phyloP scores from a whole-genome alignment of 2,329 filamentous ascomycete species.

The Leptodontidium sp. region DNA sequence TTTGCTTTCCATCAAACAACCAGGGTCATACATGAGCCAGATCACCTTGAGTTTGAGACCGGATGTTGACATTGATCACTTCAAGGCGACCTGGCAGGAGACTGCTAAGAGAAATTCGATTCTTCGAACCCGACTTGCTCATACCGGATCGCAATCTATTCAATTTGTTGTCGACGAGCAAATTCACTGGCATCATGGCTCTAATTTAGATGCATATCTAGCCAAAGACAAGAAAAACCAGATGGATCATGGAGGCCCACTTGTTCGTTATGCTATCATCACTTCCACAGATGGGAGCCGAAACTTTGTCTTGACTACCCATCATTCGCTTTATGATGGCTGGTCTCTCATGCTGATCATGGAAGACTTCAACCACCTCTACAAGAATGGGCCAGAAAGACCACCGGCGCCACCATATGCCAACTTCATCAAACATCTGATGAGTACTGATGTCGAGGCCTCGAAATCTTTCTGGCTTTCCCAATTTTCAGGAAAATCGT shows the following conservation, averaged over 20 bases:
- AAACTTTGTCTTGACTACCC: constrained; percentile 18
- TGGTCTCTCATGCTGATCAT: constrained; percentile 42
- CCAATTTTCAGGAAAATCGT: constrained; percentile 10
- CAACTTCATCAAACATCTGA: constrained; percentile 20
- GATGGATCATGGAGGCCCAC: constrained; percentile 9
- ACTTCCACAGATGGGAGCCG: background rate
- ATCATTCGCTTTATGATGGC: constrained; percentile 24
- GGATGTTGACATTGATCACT: constrained; percentile 15
- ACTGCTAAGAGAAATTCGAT: constrained; percentile 4
- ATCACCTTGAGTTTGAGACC: background rate
- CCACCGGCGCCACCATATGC: constrained; percentile 33
- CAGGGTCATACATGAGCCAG: constrained; percentile 14
- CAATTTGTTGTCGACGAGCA: constrained; percentile 12
- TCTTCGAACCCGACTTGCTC: constrained; percentile 11
- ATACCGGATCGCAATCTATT: background rate
- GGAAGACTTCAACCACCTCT: constrained; percentile 34
- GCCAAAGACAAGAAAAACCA: background rate
- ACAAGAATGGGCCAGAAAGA: background rate
- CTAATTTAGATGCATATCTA: background rate
- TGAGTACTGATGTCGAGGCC: background rate
- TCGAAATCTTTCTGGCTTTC: constrained; percentile 14
- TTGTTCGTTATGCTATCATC: constrained; percentile 17
- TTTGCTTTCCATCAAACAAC: constrained; percentile 13
- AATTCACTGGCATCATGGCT: constrained; percentile 1
- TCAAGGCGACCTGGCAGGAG: constrained; percentile 14